Conservation (phyloP, 805 yeast species). For the Yamadazyma philogaea region DNA sequence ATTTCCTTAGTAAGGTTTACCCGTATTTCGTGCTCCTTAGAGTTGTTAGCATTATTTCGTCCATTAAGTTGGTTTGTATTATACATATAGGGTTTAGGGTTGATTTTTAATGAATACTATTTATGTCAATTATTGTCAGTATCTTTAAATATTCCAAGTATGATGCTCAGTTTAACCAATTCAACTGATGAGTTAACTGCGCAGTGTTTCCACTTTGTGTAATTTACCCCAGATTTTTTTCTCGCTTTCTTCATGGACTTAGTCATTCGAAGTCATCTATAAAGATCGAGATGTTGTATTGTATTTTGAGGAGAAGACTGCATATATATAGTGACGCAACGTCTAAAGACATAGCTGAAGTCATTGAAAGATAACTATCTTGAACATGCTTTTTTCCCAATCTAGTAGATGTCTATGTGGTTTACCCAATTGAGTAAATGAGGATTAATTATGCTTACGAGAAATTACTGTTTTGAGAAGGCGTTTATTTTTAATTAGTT, state of each 20-base stretch:
- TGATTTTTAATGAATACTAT: not conserved
- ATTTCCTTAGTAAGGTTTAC: constrained; percentile 7
- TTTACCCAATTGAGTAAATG: constrained; percentile 1
- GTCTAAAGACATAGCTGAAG: too few relatives aligned
- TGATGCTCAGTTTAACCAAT: too few relatives aligned
- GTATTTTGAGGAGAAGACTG: too few relatives aligned
- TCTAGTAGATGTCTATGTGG: not conserved
- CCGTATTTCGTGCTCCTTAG: constrained; percentile 7
- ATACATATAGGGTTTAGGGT: constrained; percentile 7
- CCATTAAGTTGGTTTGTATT: constrained; percentile 3
- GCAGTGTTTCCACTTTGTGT: constrained; percentile 4
- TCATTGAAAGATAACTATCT: too few relatives aligned
- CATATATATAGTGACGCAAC: too few relatives aligned
- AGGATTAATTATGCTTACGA: not conserved
- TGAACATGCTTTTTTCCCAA: too few relatives aligned
- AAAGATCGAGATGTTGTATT: too few relatives aligned
- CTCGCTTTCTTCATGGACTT: too few relatives aligned
- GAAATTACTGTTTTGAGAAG: constrained; percentile 1
- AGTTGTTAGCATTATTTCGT: constrained; percentile 4
- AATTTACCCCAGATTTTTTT: constrained; percentile 10
- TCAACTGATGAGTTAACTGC: too few relatives aligned
- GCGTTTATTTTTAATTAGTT: not conserved
- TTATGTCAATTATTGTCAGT: not conserved
- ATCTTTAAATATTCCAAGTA: too few relatives aligned
- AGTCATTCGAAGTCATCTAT: too few relatives aligned